Evolutionary conservation across 495 filamentous ascomycete genomes (phyloP), one percentile per base, ranked within the genome.

Genomic region (Evernia prunastri): DNA sequence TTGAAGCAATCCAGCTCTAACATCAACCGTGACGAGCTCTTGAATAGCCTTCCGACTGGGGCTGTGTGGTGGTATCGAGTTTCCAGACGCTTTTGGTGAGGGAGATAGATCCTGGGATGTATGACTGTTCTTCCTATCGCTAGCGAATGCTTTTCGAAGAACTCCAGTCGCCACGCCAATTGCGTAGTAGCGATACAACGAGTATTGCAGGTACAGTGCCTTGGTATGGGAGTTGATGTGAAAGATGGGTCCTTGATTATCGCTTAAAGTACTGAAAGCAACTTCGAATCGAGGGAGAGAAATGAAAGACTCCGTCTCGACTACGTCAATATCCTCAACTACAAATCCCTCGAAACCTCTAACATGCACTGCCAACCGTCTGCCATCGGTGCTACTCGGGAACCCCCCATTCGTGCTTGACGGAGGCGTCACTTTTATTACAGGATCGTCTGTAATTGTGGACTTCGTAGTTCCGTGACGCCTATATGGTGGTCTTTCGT

Each of bases 141-240:
- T 80, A 68, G 83, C 77, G 71, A 97, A 89, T 9, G 91, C 89
- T 63, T 87, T 85, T 60, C 82, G 81, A 17, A 98, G 74, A 12
- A 95, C 88, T 63, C 85, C 86, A 27, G 81, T 74, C 35, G 95
- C 95, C 56, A 97, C 83, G 15, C 88, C 89, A 35, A 93, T 79
- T n/a, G 91, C 87, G 70, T 96, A 97, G 70, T 96, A 93, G 8
- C 93, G 87, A 72, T 95, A 97, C 2, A 99, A 81, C 6, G 95
- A 97, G 70, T 97, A 97, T 39, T 96, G 88, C 6, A 96, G 67
- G 63, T 88, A 85, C 3, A 99, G 70, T 11, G 87, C 89, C 70
- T 87, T 89, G 36, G 92, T 79, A 49, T 89, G 80, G 1, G 92
- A 89, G 69, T 92, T 90, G 58, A 97, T 78, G 69, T 97, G 90